These are phyloP conservation scores for Metschnikowia corniflorae DNA, from an alignment of 805 yeast genomes.

Conservation along the genomic window DNA sequence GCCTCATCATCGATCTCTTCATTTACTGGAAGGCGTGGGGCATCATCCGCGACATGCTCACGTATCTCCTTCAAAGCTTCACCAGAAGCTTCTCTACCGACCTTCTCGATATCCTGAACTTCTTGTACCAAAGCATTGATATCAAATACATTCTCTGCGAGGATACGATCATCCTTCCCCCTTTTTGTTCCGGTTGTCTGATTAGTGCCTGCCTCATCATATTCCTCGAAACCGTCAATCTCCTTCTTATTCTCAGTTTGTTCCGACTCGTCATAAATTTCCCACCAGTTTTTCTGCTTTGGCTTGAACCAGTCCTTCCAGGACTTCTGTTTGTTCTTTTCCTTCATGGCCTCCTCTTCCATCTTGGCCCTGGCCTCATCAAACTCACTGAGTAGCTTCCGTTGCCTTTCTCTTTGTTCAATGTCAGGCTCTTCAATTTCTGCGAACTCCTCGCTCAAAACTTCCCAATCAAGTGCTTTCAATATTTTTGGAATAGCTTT, in stretches of 20 bases:
- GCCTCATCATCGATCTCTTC: conserved; percentile 15
- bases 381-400: conserved; percentile 78
- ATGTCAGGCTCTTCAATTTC: conserved; percentile 97
- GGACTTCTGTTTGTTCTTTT: conserved; percentile 30
- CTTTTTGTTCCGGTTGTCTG: conserved; percentile 13
- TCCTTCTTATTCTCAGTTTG: conserved; percentile 10
- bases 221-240: conserved; percentile 15
- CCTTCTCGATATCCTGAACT: conserved; percentile 41
- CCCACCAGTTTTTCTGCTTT: conserved; percentile 58
- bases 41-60: conserved; percentile 4
- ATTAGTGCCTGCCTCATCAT: conserved; percentile 8
- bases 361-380: conserved; percentile 75
- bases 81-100: conserved; percentile 22
- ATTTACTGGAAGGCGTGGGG: conserved; percentile 5
- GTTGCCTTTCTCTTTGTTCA: conserved; percentile 75
- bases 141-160: conserved; percentile 37
- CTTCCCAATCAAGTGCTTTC: conserved; percentile 68
- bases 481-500: conserved; percentile 84
- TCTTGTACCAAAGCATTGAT: conserved; percentile 42
- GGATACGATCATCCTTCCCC: conserved; percentile 4
- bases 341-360: conserved; percentile 40
- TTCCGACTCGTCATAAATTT: conserved; percentile 38
- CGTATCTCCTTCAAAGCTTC: conserved; percentile 9
- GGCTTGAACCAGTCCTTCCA: conserved; percentile 51
- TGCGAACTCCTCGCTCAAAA: conserved; percentile 83